Base-by-base conservation (phyloP, 345 rosid genomes). In the Cardamine occulta region DNA sequence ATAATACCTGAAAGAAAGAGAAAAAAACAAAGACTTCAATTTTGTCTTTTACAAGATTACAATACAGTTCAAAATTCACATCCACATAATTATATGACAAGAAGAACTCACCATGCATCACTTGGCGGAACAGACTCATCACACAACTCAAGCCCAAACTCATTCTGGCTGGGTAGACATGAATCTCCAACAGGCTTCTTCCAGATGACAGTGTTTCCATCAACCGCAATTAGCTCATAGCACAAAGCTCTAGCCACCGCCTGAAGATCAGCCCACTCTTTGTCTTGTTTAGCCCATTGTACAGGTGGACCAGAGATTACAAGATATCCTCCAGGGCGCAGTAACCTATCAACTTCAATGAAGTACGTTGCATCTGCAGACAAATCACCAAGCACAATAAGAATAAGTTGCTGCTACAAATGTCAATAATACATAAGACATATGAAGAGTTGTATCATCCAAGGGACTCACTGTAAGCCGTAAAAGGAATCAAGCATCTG, bases 241-340 rank as follows among this genome's bases (percentile, higher is more conserved):
- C 98, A 93, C 81, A 93, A 80, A 65, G 89, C 83, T 78, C 93
- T 87, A 69, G 98, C 98, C 72, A 86, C 98, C 39, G 88, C 91
- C 79, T 93, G 98, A 82, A 93, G 99, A 80, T 93, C 95, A 82
- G 97, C 91, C 97, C 99, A 93, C 76, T 96, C 97, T 82, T 91
- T 96, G 76, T 93, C 98, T 79, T 89, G 98, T 81, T 93, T 96
- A 73, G 97, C 85, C 99, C 96, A 96, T 80, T 88, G 96, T 15
- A 93, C 98, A 42, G 99, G 99, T 66, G 99, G 99, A 9, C 99
- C 99, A 72, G 99, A 96, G 74, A 93, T 93, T 74, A 96, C 93
- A 60, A 93, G 75, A 78, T 91, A 93, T 47, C 99, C 99, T 56
- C 94, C 99, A 26, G 97, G 94, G 53, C 98, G 90, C 63, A 96